Evolutionary conservation across 1,139 yeast genomes (phyloP).

Genomic region (Kodamaea sp.): DNA sequence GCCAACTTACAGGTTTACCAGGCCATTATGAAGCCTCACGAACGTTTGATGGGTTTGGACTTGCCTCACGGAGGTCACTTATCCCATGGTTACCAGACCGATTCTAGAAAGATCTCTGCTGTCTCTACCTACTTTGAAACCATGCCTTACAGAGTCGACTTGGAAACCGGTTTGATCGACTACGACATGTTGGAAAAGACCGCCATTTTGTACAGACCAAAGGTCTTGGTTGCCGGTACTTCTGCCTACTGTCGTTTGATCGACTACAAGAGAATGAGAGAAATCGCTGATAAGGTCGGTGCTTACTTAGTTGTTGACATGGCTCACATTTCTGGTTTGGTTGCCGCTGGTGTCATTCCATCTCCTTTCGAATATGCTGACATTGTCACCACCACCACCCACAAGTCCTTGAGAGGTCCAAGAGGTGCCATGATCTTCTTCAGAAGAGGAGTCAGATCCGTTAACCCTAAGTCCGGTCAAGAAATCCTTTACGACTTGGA

Average conservation of each 20-base stretch:
- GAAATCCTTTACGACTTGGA: constrained; percentile 89
- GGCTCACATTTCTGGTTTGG: constrained; percentile 97
- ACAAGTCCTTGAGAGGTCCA: constrained; percentile 97
- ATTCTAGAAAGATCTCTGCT: constrained; percentile 90
- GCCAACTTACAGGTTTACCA: constrained; percentile 96
- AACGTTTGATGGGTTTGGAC: constrained; percentile 94
- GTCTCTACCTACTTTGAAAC: constrained; percentile 97
- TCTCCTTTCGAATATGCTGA: constrained; percentile 96
- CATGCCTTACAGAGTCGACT: constrained; percentile 95
- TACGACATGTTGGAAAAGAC: constrained; percentile 92
- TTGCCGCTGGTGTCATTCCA: constrained; percentile 95
- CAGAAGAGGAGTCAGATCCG: constrained; percentile 92
- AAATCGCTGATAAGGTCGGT: constrained; percentile 94
- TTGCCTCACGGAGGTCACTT: constrained; percentile 98
- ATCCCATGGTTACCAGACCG: constrained; percentile 98
- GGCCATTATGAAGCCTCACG: constrained; percentile 92
- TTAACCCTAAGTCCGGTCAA: constrained; percentile 89
- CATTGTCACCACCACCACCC: constrained; percentile 97
- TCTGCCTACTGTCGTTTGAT: constrained; percentile 95
- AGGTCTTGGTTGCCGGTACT: constrained; percentile 95
- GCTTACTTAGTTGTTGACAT: constrained; percentile 95
- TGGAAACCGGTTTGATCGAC: constrained; percentile 90
- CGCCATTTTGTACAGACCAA: constrained; percentile 89
- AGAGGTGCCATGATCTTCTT: constrained; percentile 99
- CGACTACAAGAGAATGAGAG: constrained; percentile 94